Evolutionary conservation across 2,329 filamentous ascomycete genomes (phyloP).

Genomic region (Hypoxylon sp.): DNA sequence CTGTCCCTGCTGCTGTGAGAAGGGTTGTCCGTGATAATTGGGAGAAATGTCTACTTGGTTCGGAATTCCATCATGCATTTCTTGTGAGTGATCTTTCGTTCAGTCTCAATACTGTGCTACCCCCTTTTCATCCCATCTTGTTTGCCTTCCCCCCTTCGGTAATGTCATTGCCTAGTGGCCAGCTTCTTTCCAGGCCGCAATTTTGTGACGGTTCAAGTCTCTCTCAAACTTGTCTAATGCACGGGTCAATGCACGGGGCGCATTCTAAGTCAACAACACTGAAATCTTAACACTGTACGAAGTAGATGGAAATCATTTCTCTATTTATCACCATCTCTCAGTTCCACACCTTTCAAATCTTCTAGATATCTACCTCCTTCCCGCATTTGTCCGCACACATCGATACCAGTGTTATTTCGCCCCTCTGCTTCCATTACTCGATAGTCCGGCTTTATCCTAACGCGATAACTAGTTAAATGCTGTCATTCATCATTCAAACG

Average conservation of each 20-base stretch:
- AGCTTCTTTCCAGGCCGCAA: background rate
- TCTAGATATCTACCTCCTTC: background rate
- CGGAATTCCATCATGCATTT: slow-evolving; percentile 67
- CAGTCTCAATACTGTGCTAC: slow-evolving; percentile 13
- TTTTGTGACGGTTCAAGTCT: background rate
- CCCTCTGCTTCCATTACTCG: background rate
- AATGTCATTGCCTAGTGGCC: slow-evolving; percentile 1
- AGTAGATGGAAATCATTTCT: background rate
- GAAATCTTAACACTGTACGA: background rate
- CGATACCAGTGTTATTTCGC: background rate
- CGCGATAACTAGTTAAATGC: slow-evolving; percentile 62
- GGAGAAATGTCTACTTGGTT: slow-evolving; percentile 65
- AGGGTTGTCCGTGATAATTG: slow-evolving; percentile 66
- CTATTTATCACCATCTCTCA: background rate
- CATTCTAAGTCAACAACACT: background rate
- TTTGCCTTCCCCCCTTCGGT: background rate
- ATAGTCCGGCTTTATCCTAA: slow-evolving; percentile 17
- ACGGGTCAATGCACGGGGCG: slow-evolving; percentile 1
- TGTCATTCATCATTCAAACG: slow-evolving; percentile 61
- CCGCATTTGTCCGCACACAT: background rate
- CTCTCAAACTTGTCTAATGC: background rate
- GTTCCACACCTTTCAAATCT: no score
- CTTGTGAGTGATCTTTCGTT: slow-evolving; percentile 60
- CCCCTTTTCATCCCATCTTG: slow-evolving; percentile 11
- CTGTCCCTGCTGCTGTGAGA: slow-evolving; percentile 62